phyloP scores from a whole-genome alignment of 1,284 basidiomycete genomes.

The Fomitopsis schrenkii region DNA sequence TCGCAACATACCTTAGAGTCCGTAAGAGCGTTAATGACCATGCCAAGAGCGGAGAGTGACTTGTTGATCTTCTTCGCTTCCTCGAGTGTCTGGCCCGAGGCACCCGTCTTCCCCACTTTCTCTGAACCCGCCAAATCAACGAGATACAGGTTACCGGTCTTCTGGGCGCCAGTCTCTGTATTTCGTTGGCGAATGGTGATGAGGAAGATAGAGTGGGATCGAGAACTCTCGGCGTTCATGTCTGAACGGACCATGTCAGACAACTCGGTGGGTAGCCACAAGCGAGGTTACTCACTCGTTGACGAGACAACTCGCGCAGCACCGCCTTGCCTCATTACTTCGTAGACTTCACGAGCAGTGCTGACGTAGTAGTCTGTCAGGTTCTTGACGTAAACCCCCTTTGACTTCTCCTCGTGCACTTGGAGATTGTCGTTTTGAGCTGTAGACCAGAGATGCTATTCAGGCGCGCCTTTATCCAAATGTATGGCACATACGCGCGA shows the following conservation, averaged over 20 bases:
- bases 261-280: conserved; percentile 2
- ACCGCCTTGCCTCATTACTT: conserved; percentile 98
- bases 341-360: conserved; percentile 94
- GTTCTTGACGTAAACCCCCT: conserved; percentile 98
- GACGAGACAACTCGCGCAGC: conserved; percentile 89
- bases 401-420: conserved; percentile 97
- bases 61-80: conserved; percentile 99
- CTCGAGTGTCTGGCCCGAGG: conserved; percentile 97
- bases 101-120: conserved; percentile 99
- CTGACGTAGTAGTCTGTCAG: conserved; percentile 98
- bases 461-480: not conserved
- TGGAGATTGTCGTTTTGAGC: conserved; percentile 99
- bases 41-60: conserved; percentile 93
- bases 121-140: conserved; percentile 99
- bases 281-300: conserved; percentile 66
- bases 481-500: conserved; percentile 76
- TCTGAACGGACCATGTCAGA: conserved; percentile 45
- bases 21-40: conserved; percentile 99
- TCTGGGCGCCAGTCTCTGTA: conserved; percentile 92
- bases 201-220: conserved; percentile 98
- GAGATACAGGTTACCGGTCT: conserved; percentile 96
- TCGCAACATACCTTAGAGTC: conserved; percentile 79
- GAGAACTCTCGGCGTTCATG: conserved; percentile 99
- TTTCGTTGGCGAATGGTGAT: conserved; percentile 97
- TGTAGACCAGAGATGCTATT: conserved; percentile 29